Percentiles rank a stretch among this genome's conserved stretches.
phyloP scores from a whole-genome alignment of 768 basidiomycete species.

The Phylloporus scabripes region DNA sequence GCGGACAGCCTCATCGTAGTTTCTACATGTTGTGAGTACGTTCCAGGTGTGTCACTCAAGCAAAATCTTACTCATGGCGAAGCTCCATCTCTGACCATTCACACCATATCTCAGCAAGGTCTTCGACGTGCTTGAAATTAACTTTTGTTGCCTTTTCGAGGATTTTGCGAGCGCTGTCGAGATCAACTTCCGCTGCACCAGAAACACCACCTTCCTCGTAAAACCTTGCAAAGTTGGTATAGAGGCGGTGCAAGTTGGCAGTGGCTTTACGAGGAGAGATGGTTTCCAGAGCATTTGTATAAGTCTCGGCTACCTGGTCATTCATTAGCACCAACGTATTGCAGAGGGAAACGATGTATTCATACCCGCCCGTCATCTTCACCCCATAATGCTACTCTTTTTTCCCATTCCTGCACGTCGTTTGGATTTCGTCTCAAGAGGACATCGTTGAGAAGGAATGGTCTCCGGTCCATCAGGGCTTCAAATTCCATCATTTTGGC shows the following conservation, averaged over 20 bases:
- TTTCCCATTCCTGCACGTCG: slow-evolving; percentile 99
- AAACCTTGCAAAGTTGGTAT: slow-evolving; percentile 94
- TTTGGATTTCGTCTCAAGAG: slow-evolving; percentile 89
- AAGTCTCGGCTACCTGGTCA: slow-evolving; percentile 83
- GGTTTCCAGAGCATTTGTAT: slow-evolving; percentile 82
- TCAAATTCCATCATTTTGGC: slow-evolving; percentile 88
- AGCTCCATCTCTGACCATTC: slow-evolving; percentile 99
- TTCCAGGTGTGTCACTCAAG: not conserved
- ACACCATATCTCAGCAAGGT: slow-evolving; percentile 97
- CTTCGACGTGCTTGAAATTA: slow-evolving; percentile 93
- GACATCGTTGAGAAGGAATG: slow-evolving; percentile 96
- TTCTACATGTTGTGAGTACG: slow-evolving; percentile 45
- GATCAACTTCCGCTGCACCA: slow-evolving; percentile 72
- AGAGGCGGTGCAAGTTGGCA: slow-evolving; percentile 83
- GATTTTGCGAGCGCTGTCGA: slow-evolving; percentile 85
- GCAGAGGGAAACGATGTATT: not conserved
- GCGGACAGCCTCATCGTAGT: slow-evolving; percentile 91
- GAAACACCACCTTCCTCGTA: slow-evolving; percentile 92
- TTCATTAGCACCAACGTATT: not conserved
- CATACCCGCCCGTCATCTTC: slow-evolving; percentile 88
- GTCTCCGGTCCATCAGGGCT: slow-evolving; percentile 88
- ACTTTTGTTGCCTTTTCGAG: slow-evolving; percentile 90
- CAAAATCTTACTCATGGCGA: slow-evolving; percentile 74
- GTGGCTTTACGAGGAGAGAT: slow-evolving; percentile 86
- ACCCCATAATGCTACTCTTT: slow-evolving; percentile 88